phyloP scores from a whole-genome alignment of 2,329 filamentous ascomycete species.

The Coniochaeta hoffmannii region DNA sequence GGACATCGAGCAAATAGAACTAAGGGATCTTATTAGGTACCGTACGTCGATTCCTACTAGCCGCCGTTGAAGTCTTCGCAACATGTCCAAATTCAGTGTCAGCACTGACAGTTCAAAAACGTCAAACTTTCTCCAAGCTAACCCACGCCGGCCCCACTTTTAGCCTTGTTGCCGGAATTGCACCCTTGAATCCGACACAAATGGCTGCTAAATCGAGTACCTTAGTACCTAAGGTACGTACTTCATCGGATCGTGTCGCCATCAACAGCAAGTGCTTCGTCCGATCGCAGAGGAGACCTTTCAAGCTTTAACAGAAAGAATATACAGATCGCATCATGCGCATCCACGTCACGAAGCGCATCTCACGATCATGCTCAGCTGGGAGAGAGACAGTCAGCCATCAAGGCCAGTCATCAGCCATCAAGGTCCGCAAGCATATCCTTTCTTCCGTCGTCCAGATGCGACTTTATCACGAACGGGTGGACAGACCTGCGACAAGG shows the following conservation, averaged over 20 bases:
- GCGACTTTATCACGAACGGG: slow-evolving; percentile 2
- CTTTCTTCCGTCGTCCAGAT: background rate
- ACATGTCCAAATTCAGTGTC: no score
- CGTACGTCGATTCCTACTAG: no score
- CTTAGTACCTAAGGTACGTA: no score
- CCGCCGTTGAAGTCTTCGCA: no score
- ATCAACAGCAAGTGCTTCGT: background rate
- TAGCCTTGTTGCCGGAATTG: slow-evolving; percentile 1
- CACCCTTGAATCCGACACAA: background rate
- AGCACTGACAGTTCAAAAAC: no score
- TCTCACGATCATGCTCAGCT: no score
- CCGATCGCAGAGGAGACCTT: background rate
- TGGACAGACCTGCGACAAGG: background rate
- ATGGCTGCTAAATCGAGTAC: background rate
- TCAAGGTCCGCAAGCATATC: no score
- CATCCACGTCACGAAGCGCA: background rate
- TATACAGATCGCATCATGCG: background rate
- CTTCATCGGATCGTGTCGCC: background rate
- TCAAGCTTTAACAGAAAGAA: background rate
- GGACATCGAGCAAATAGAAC: no score
- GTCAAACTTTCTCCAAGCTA: background rate
- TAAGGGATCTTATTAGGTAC: no score
- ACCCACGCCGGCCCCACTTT: background rate
- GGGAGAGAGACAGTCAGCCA: no score
- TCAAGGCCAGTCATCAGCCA: no score